Conservation (phyloP, 306 rosid genomes). For the Quercus alba region DNA sequence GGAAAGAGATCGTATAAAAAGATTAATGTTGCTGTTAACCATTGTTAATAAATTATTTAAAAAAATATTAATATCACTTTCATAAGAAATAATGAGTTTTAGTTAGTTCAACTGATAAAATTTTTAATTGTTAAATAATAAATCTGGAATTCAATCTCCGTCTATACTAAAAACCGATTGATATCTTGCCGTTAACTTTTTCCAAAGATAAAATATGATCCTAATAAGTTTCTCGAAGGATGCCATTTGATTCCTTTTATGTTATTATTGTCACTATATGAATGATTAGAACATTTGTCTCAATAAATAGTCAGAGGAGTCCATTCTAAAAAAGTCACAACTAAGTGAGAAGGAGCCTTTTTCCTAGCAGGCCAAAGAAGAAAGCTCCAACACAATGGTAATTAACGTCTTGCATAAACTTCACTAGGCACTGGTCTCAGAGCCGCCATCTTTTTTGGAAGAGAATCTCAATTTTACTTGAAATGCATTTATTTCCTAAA, state of each 20-base stretch:
- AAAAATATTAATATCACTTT: too few relatives aligned
- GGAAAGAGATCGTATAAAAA: too few relatives aligned
- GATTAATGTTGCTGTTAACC: too few relatives aligned
- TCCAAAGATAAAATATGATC: too few relatives aligned
- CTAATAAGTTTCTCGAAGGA: too few relatives aligned
- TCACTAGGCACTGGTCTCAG: too few relatives aligned
- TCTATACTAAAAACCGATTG: accelerated
- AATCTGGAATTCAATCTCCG: accelerated
- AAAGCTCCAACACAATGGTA: neutral
- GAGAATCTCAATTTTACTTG: too few relatives aligned
- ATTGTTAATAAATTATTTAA: too few relatives aligned
- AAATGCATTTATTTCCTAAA: too few relatives aligned
- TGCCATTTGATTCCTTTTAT: neutral
- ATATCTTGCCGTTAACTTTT: neutral
- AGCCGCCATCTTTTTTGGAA: too few relatives aligned
- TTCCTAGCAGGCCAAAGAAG: neutral
- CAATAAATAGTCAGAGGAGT: conserved; percentile 10
- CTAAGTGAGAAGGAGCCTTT: neutral
- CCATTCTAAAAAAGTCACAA: conserved; percentile 3
- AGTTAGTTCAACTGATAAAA: accelerated
- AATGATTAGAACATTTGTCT: neutral
- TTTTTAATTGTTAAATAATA: accelerated
- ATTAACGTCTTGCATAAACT: neutral
- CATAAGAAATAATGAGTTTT: accelerated
- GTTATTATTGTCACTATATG: neutral